These are phyloP conservation scores for Lagenaria siceraria DNA, from an alignment of 306 rosid species.

Conservation along the genomic window DNA sequence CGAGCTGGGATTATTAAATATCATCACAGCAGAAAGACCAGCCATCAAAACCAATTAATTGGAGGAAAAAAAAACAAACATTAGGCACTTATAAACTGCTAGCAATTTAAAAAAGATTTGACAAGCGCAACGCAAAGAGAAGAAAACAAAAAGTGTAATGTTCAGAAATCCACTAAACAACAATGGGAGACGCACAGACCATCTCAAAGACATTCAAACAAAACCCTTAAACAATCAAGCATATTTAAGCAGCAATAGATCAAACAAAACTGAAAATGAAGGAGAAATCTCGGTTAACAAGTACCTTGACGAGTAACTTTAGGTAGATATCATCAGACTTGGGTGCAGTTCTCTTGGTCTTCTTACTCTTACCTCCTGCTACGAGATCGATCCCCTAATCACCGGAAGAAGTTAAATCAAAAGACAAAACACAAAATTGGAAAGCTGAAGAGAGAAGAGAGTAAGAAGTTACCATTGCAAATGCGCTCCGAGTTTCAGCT, in stretches of 20 bases:
- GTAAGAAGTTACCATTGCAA: neutral
- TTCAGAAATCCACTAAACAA: neutral
- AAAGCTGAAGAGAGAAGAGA: neutral
- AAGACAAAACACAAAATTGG: neutral
- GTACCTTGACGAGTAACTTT: slow-evolving; percentile 39
- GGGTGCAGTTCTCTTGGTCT: slow-evolving; percentile 61
- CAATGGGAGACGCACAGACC: neutral
- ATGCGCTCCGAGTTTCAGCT: neutral
- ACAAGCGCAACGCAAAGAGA: neutral
- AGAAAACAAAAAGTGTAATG: neutral
- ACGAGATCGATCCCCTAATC: slow-evolving; percentile 48
- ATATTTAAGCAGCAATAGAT: neutral
- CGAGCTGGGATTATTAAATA: slow-evolving; percentile 39
- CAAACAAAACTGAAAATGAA: neutral
- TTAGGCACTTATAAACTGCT: neutral
- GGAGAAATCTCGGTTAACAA: neutral
- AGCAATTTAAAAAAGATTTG: neutral
- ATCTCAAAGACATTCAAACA: neutral
- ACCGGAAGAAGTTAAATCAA: neutral
- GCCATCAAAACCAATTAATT: neutral
- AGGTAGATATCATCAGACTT: slow-evolving; percentile 81
- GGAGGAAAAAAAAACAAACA: neutral
- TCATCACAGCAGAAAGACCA: slow-evolving; percentile 20
- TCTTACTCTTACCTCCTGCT: slow-evolving; percentile 86
- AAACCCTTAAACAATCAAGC: neutral